Base-by-base conservation (phyloP, 2,329 filamentous ascomycete genomes). In the Rutstroemia sydowiana region DNA sequence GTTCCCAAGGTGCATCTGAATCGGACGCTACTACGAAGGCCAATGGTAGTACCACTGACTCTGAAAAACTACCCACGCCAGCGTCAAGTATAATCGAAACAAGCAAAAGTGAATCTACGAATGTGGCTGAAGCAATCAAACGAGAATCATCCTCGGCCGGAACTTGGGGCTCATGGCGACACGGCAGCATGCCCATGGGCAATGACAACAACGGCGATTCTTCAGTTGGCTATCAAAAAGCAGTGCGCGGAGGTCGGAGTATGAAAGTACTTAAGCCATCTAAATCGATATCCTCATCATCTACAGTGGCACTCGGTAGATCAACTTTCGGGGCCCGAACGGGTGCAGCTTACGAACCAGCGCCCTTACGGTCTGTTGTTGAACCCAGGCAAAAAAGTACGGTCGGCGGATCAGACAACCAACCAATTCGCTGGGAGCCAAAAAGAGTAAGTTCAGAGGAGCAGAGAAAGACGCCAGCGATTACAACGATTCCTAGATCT, bases 231-330 rank as follows among this genome's bases (percentile, higher is more conserved):
- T 82, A 83, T 23, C 88, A 89, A 64, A 85, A 88, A 65, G 84
- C 84, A 60, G 74, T 84, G 58, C 70, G 81, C 64, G 74, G 82
- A 44, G 70, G 73, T 16, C 80, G 86, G 45, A 84, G 82, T 46
- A 97, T 97, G 86, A 97, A 95, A 72, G 85, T 96, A 1, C 74
- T 97, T 48, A 89, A 90, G 63, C 84, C 92, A 1, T 78, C 77
- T 51, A 93, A 89, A 66, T 75, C 83, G 20, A 71, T 71, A 23
- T 78, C 84, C 1, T 69, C 71, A 1, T 75, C 75, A 9, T 69
- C 70, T 2, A 71, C 45, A 11, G 23, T 71, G 54, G 72, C 73
- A 0, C 31, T 57, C 21, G 54, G 26, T 20, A 62, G 63, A 11
- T 60, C 64, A 5, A 55, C 61, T 0, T 71, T 71, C 1, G 75